Conservation (phyloP, 116 monocot species). For the Zostera marina region DNA sequence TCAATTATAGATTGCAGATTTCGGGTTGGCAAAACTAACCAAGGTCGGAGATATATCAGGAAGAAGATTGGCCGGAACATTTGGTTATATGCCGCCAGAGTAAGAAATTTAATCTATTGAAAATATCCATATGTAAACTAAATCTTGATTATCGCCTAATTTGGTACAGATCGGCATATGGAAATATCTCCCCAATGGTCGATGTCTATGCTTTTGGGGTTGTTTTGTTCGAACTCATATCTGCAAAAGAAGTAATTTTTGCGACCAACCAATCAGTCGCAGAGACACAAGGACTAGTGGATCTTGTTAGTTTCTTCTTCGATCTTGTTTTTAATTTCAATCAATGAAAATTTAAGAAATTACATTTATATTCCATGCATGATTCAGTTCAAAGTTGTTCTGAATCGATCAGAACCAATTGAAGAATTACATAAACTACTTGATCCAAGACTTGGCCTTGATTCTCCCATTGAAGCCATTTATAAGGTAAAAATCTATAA, state of each 20-base stretch:
- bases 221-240: conserved; percentile 78
- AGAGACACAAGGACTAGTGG: conserved; percentile 39
- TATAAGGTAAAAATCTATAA: conserved; percentile 28
- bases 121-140: too few relatives aligned
- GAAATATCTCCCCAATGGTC: conserved; percentile 64
- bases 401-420: conserved; percentile 37
- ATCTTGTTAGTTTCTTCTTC: conserved; percentile 24
- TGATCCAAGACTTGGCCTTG: conserved; percentile 57
- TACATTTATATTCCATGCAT: not conserved
- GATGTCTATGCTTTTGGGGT: conserved; percentile 92
- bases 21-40: conserved; percentile 77
- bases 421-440: conserved; percentile 41
- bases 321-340: too few relatives aligned
- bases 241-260: conserved; percentile 62
- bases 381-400: conserved; percentile 59
- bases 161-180: conserved; percentile 41
- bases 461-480: conserved; percentile 49
- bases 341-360: too few relatives aligned
- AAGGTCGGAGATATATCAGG: conserved; percentile 29
- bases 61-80: conserved; percentile 55
- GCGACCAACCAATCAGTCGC: conserved; percentile 11
- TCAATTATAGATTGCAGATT: conserved; percentile 61
- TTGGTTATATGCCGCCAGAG: conserved; percentile 92
- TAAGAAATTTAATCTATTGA: conserved; percentile 20
- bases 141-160: too few relatives aligned